Evolutionary conservation across 116 monocot species (phyloP), one percentile per base, ranked within the genome.

Genomic region (Iris pallida): DNA sequence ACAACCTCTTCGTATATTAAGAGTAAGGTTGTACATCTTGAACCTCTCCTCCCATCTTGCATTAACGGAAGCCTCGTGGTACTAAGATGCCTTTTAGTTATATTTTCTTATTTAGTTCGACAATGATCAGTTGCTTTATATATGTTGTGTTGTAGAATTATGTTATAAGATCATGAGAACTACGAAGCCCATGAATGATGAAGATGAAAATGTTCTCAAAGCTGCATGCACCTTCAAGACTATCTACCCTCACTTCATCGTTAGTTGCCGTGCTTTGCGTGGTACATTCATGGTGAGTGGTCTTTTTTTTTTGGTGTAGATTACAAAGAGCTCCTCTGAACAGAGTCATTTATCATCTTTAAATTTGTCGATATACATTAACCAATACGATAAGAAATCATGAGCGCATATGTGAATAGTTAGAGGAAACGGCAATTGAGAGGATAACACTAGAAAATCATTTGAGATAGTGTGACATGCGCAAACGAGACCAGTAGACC

Each of bases 151-250:
- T 5, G 15, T 19, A 57, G 57, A 20, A 4, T 6, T 19, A 2
- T 57, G 3, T 2, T 18, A 18, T 19, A 57, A 57, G 57, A 19
- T 57, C 4, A 2, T 57, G 4, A 57, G 17, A 57, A 19, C 12
- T 57, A 8, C 4, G 4, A 57, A 57, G 57, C 1, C 4, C 6
- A n/a, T n/a, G n/a, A n/a, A n/a, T n/a, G 57, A 4, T 20, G 18
- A 57, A 11, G 20, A 20, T 57, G 19, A 18, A 19, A 57, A 57
- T 7, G 17, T 19, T 57, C 7, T 57, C 12, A 18, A 57, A 57
- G 57, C 57, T 57, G 57, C 57, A 19, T 57, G 57, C 20, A 19
- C 57, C 17, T 18, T 57, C 4, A 57, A 57, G 57, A 57, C 7
- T 2, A 5, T 19, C 14, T 6, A 57, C 20, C 57, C 57, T 19